Percentiles rank a stretch among this genome's conserved stretches.
Evolutionary conservation across 106 monocot species (phyloP).

Genomic region (Dendrobium officinale): DNA sequence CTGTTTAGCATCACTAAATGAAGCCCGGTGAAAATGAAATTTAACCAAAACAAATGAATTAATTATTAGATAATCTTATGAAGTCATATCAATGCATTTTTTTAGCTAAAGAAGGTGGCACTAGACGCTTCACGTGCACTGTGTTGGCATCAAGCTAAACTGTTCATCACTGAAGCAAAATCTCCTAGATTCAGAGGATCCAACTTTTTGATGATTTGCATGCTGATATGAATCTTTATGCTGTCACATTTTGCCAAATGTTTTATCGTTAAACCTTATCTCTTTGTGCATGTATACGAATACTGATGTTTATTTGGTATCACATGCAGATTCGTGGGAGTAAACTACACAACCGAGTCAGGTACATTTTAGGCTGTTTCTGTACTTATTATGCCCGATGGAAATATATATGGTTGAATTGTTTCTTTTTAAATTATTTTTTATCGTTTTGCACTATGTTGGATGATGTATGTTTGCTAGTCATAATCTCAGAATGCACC

Average conservation of each 20-base stretch:
- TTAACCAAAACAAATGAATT: background rate
- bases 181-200: background rate
- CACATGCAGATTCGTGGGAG: slow-evolving; percentile 83
- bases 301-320: background rate
- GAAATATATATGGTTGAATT: background rate
- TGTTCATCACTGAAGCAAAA: background rate
- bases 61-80: background rate
- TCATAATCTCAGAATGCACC: background rate
- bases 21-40: background rate
- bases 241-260: background rate
- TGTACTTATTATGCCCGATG: background rate
- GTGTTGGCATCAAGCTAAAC: background rate
- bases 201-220: background rate
- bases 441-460: background rate
- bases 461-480: background rate
- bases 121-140: no score
- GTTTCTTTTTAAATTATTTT: background rate
- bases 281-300: background rate
- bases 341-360: slow-evolving; percentile 91
- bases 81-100: background rate
- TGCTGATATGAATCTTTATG: background rate
- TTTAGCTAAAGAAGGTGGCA: no score
- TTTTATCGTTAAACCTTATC: background rate
- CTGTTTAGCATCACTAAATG: background rate
- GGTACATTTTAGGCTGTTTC: slow-evolving; percentile 37